Base-by-base conservation (phyloP, 345 rosid genomes). In the Linum tenue region DNA sequence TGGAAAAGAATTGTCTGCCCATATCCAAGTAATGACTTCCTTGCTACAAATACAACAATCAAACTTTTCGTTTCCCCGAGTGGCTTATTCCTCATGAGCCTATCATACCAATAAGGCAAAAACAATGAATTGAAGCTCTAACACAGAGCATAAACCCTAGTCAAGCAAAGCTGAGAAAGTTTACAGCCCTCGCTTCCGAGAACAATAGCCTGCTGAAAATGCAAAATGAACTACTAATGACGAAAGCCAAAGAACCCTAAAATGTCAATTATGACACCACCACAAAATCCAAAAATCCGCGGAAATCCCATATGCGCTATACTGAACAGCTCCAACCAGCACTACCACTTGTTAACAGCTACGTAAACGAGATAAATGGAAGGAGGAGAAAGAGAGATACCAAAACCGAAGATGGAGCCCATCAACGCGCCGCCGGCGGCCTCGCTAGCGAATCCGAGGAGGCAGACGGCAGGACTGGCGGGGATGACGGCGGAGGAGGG, bases 361-460 rank as follows among this genome's bases (percentile, higher is more conserved):
- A n/a, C 43, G 59, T 15, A 5, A 37, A 42, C 2, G 5, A 39
- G 48, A 41, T 3, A 35, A 15, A 9, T 57, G 14, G 5, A 38
- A 66, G 17, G 48, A 4, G 43, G 38, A 36, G 64, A 68, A 53
- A 56, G 41, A 39, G 65, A 10, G 53, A 8, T 9, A 90, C 99
- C 97, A 66, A 79, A 90, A 67, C 96, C 96, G 64, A 86, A 86
- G 61, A 90, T 80, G 67, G 95, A 84, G 69, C 97, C 96, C 91
- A 84, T 82, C 62, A 94, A 72, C 57, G 92, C 92, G 63, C 99
- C 99, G n/a, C 84, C 86, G 40, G 85, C 86, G 59, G 97, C 74
- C 81, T 90, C 96, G 51, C 82, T 84, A 0, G 85, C 90, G 75
- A 81, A 86, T 58, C 85, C 86, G 67, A 81, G 43, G 72, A 94